Conservation (phyloP, 441 rosid species). For the Iberis amara region DNA sequence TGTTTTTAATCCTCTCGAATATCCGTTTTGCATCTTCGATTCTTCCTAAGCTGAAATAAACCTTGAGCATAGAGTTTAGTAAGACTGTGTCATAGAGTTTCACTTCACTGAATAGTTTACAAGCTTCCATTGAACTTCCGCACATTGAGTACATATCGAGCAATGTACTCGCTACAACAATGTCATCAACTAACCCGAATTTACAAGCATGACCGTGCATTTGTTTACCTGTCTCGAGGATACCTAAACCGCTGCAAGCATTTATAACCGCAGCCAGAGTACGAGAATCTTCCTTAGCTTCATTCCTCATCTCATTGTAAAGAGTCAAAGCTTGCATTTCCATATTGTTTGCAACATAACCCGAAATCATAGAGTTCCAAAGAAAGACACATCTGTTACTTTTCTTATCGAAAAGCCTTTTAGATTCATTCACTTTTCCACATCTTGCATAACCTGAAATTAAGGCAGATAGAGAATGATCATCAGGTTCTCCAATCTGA, state of each 20-base stretch:
- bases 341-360: constrained; percentile 50
- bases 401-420: constrained; percentile 40
- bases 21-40: constrained; percentile 60
- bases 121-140: constrained; percentile 56
- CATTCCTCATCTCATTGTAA: constrained; percentile 52
- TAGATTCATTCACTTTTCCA: constrained; percentile 57
- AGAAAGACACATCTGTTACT: constrained; percentile 39
- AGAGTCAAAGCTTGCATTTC: constrained; percentile 48
- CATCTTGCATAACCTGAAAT: constrained; percentile 59
- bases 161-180: constrained; percentile 49
- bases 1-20: constrained; percentile 47
- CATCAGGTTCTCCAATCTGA: constrained; percentile 48
- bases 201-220: constrained; percentile 54
- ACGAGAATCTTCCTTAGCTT: constrained; percentile 41
- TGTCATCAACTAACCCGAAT: constrained; percentile 41
- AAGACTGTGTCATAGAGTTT: constrained; percentile 56
- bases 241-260: constrained; percentile 44
- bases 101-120: constrained; percentile 58
- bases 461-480: constrained; percentile 69
- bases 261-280: constrained; percentile 48
- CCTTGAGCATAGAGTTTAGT: constrained; percentile 72
- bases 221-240: constrained; percentile 36
- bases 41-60: constrained; percentile 63
- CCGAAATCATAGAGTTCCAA: constrained; percentile 80
- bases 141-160: constrained; percentile 64